Evolutionary conservation across 1,284 basidiomycete genomes (phyloP).

Genomic region (Marasmius fiardii): DNA sequence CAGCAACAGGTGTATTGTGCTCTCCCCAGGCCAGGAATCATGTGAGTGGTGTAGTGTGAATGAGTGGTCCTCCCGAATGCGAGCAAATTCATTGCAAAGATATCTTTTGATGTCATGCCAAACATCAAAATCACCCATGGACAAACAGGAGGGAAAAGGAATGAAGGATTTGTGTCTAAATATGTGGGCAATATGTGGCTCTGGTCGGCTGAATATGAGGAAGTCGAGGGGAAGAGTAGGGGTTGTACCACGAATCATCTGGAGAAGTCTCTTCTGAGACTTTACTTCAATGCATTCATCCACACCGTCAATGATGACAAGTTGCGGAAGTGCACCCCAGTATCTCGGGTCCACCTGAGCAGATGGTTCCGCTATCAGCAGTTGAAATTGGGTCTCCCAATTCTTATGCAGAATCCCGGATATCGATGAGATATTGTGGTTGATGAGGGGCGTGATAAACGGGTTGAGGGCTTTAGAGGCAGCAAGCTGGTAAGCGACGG

Average conservation of each 20-base stretch:
- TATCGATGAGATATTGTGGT: not conserved
- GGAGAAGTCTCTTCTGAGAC: not conserved
- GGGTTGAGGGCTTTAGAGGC: not conserved
- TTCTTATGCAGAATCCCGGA: not conserved
- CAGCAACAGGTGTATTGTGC: not conserved
- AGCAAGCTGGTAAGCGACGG: not conserved
- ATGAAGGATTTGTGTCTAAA: not conserved
- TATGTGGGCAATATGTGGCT: not conserved
- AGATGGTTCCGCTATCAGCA: not conserved
- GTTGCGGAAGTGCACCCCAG: not conserved
- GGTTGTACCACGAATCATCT: not conserved
- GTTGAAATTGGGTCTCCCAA: not conserved
- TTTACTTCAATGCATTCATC: not conserved
- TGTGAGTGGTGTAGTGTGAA: not conserved
- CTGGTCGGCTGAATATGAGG: not conserved
- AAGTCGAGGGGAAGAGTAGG: not conserved
- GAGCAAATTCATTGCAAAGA: not conserved
- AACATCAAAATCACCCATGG: not conserved
- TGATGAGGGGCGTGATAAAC: not conserved
- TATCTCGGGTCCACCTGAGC: not conserved
- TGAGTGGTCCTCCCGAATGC: not conserved
- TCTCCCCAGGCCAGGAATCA: not conserved
- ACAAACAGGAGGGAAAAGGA: not conserved
- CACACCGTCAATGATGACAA: slow-evolving; percentile 1
- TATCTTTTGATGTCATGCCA: not conserved